A percentile compares a stretch with the other conserved stretches of the same genome.
These are phyloP conservation scores for Zarea fungicola DNA, from an alignment of 2,329 filamentous ascomycete species.

Conservation along the genomic window DNA sequence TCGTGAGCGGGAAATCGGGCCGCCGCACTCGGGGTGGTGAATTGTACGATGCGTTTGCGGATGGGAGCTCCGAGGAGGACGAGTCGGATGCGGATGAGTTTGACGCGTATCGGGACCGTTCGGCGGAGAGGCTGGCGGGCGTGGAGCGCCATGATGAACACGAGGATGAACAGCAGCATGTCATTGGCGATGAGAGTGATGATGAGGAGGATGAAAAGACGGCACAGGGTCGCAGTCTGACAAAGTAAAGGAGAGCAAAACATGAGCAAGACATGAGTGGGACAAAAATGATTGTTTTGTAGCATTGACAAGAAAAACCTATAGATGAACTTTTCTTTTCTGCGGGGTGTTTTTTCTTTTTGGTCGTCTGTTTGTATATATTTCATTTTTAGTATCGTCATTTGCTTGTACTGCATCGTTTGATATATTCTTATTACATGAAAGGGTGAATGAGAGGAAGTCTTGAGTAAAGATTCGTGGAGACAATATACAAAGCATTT, in stretches of 20 bases:
- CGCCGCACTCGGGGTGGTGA: conserved; percentile 69
- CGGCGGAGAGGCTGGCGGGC: conserved; percentile 24
- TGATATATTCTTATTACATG: not conserved
- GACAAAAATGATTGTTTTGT: no score
- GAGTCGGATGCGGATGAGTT: conserved; percentile 38
- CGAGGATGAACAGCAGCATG: conserved; percentile 40
- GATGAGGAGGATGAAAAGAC: conserved; percentile 24
- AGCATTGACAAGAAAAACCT: no score
- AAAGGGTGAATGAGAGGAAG: not conserved
- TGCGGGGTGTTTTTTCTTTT: not conserved
- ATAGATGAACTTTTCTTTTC: not conserved
- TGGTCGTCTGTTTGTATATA: not conserved
- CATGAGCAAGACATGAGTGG: no score
- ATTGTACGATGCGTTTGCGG: conserved; percentile 95
- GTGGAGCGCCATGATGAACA: conserved; percentile 16
- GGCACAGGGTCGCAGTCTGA: not conserved
- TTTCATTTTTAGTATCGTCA: conserved; percentile 1
- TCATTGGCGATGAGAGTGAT: conserved; percentile 44
- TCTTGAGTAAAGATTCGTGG: no score
- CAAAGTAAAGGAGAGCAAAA: not conserved
- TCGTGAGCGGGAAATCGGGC: conserved; percentile 35
- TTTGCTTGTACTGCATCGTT: not conserved
- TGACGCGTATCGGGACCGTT: conserved; percentile 37
- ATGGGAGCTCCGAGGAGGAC: conserved; percentile 71
- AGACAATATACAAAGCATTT: no score